Evolutionary conservation across 495 filamentous ascomycete genomes (phyloP), one percentile per base, ranked within the genome.

Genomic region (Aspergillus ostianus): DNA sequence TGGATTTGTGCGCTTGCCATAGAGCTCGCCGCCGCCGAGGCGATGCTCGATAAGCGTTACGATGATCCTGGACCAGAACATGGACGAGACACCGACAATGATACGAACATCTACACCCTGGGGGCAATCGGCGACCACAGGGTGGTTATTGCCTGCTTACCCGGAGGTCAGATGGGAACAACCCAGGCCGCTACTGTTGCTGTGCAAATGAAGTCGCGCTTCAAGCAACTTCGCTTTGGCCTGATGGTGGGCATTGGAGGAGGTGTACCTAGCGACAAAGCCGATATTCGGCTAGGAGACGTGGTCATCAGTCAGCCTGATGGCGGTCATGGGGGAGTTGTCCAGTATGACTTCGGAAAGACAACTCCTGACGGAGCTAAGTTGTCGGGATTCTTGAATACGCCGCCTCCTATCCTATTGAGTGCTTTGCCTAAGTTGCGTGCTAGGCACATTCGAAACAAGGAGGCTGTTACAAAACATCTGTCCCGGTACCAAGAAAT

Each of bases 181-280:
- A 60, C 46, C 26, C 61, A 66, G 32, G 69, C 73, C 7, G 65
- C 72, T 26, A 64, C 51, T 10, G 66, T 72, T 23, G 68, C 73
- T 12, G 64, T 50, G n/a, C 48, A 72, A 18, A 64, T 79, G 73
- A 41, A 59, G 5, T 49, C 56, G 4, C 76, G 44, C 23, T 84
- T 82, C 57, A 63, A 65, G 6, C 65, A 66, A 6, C 51, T 83
- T 15, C 58, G 73, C 15, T 63, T 80, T 52, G 58, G 70, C 27
- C 63, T 83, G 15, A 77, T 83, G 67, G 78, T 84, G 8, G 80
- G 78, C 17, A 78, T 80, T 45, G 78, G 72, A 6, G 77, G 77
- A 13, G 79, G 73, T 2, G 67, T 72, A 4, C 76, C 77, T 17
- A 72, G 50, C 36, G 15, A 30, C 10, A 59, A 64, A 45, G 49